Conservation (phyloP, 2,329 filamentous ascomycete species). For the Chaetoscypha palmicola region DNA sequence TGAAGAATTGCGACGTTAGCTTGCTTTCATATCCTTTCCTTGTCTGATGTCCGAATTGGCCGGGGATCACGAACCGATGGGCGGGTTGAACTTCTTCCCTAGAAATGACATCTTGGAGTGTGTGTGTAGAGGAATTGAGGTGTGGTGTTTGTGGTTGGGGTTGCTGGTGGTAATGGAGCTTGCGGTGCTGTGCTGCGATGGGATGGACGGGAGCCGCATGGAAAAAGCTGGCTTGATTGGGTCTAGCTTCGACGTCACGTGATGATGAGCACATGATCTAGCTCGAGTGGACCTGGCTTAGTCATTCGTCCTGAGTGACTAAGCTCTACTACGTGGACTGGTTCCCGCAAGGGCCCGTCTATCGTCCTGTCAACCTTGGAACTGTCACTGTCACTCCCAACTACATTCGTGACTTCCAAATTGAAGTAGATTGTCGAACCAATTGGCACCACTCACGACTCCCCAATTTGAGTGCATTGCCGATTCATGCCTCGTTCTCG, state of each 20-base stretch:
- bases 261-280: not conserved
- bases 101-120: slow-evolving; percentile 65
- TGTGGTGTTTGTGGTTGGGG: slow-evolving; percentile 15
- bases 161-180: slow-evolving; percentile 7
- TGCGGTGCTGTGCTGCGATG: slow-evolving; percentile 11
- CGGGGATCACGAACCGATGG: slow-evolving; percentile 57
- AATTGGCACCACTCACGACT: too few relatives aligned
- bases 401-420: too few relatives aligned
- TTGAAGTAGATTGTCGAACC: too few relatives aligned
- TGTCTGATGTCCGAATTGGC: slow-evolving; percentile 1
- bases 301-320: too few relatives aligned
- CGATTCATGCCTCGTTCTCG: too few relatives aligned
- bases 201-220: slow-evolving; percentile 13
- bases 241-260: slow-evolving; percentile 2
- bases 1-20: slow-evolving; percentile 20
- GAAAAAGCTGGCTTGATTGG: slow-evolving; percentile 2
- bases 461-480: too few relatives aligned
- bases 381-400: too few relatives aligned
- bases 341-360: too few relatives aligned
- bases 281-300: too few relatives aligned
- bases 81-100: slow-evolving; percentile 77
- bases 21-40: not conserved
- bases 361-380: too few relatives aligned
- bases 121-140: slow-evolving; percentile 33
- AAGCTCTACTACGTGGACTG: too few relatives aligned